Evolutionary conservation across 2,329 filamentous ascomycete species (phyloP).

Genomic region (Aurifilum marmelostoma): DNA sequence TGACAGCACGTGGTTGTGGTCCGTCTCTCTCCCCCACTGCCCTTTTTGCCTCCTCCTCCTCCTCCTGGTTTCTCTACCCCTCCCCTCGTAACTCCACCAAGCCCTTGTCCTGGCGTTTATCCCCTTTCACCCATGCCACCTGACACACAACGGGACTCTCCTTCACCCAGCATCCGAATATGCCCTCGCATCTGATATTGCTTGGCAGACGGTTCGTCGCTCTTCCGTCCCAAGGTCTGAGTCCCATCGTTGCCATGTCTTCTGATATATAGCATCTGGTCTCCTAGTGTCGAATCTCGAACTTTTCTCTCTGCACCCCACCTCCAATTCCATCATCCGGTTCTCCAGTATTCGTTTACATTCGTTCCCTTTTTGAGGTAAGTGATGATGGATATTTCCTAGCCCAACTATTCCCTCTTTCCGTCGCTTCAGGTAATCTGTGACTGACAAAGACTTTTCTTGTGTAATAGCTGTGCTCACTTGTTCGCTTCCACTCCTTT

Average conservation of each 20-base stretch:
- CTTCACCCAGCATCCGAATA: conserved; percentile 44
- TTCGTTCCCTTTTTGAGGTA: conserved; percentile 53
- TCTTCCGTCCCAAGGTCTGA: conserved; percentile 27
- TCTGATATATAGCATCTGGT: conserved; percentile 44
- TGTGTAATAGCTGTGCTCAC: conserved; percentile 58
- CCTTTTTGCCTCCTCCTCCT: not conserved
- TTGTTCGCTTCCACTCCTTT: conserved; percentile 50
- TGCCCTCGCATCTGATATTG: conserved; percentile 35
- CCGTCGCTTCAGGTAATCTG: not conserved
- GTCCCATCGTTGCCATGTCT: conserved; percentile 9
- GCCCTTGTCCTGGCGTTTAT: conserved; percentile 36
- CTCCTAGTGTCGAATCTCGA: conserved; percentile 34
- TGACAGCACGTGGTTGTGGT: not conserved
- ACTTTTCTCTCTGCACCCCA: conserved; percentile 31
- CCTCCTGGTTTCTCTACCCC: not conserved
- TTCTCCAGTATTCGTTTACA: conserved; percentile 42
- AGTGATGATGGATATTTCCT: conserved; percentile 27
- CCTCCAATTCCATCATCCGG: conserved; percentile 38
- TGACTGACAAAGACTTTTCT: conserved; percentile 15
- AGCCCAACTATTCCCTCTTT: not conserved
- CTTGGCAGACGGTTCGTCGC: conserved; percentile 37
- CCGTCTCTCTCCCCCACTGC: not conserved
- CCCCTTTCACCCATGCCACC: conserved; percentile 38
- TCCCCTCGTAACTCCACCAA: conserved; percentile 15
- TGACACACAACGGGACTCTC: conserved; percentile 47